phyloP scores from a whole-genome alignment of 495 filamentous ascomycete genomes.

The Corynascus novoguineensis region DNA sequence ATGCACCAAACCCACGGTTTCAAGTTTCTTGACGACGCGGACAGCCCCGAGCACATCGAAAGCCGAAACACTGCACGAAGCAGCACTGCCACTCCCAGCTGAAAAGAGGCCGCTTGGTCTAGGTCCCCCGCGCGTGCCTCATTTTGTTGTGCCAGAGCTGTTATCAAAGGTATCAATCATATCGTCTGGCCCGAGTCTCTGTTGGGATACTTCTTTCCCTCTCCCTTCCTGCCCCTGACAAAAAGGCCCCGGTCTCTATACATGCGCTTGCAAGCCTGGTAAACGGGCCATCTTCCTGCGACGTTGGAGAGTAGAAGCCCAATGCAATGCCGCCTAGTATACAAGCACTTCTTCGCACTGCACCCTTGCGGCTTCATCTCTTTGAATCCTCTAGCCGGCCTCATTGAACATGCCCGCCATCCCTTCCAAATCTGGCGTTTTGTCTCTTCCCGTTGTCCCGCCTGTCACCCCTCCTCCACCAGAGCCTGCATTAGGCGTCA shows the following conservation, averaged over 20 bases:
- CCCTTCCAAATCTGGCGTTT: conserved; percentile 39
- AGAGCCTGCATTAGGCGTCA: conserved; percentile 31
- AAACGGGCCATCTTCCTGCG: background rate
- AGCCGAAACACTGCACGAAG: conserved; percentile 2
- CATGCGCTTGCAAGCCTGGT: background rate
- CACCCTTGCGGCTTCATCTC: background rate
- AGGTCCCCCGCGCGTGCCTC: no score
- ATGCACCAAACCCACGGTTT: background rate
- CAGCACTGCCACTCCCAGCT: background rate
- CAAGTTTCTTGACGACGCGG: background rate
- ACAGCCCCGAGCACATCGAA: background rate
- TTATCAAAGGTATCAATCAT: conserved; percentile 1
- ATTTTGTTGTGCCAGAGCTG: background rate
- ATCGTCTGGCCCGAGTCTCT: background rate
- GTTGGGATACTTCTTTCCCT: background rate
- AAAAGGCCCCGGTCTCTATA: background rate
- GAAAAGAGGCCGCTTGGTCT: no score
- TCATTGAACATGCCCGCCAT: conserved; percentile 41
- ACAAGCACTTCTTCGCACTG: background rate
- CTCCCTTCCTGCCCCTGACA: background rate
- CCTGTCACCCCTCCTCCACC: background rate
- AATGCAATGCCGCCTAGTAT: background rate
- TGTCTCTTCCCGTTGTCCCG: conserved; percentile 13
- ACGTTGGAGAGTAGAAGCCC: background rate
- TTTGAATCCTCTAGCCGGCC: conserved; percentile 9